Evolutionary conservation across 192 early-diverging fungal species (phyloP), one percentile per base, ranked within the genome.

Genomic region (Diversispora epigaea): DNA sequence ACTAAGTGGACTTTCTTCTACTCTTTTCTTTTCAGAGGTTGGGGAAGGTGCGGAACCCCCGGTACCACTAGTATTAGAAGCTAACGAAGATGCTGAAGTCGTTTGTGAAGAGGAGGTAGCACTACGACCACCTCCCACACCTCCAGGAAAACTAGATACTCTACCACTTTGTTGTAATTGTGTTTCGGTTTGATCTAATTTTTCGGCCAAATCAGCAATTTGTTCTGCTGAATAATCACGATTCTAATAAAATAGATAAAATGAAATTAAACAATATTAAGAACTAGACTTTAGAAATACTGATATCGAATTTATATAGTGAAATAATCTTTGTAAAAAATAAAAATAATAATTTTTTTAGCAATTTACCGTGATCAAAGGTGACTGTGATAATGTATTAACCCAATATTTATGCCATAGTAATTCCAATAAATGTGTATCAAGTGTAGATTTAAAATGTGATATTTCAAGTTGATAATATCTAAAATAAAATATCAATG

Each of bases 371-470:
- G 93, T 89, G 17, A 97, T 82, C 21, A 99, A 83, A 15, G 95
- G 91, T 8, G 95, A 95, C 79, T 95, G 94, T 17, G 95, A 93
- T 32, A 99, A 84, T 7, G 97, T 98, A 79, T 93, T 93, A 41
- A 97, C 91, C 97, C 97, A 99, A 83, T 99, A 96, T 82, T 97
- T 97, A 73, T 96, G 92, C 97, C 97, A 99, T 77, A 99, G 86
- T 68, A 90, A 83, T 76, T 97, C 95, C 64, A 99, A 82, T 58
- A 99, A 83, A 44, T 91, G 85, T 8, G 86, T 87, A 80, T 99
- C 97, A 22, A 96, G 80, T 17, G 87, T 82, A 40, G 96, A 98
- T 78, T 97, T 98, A 83, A 98, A 98, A 81, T 94, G 93, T 0
- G 91, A 88, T 22, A 98, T 89, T 49, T 95, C 91, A 45, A 99